Evolutionary conservation across 805 yeast genomes (phyloP).

Genomic region (Candida saitoana): DNA sequence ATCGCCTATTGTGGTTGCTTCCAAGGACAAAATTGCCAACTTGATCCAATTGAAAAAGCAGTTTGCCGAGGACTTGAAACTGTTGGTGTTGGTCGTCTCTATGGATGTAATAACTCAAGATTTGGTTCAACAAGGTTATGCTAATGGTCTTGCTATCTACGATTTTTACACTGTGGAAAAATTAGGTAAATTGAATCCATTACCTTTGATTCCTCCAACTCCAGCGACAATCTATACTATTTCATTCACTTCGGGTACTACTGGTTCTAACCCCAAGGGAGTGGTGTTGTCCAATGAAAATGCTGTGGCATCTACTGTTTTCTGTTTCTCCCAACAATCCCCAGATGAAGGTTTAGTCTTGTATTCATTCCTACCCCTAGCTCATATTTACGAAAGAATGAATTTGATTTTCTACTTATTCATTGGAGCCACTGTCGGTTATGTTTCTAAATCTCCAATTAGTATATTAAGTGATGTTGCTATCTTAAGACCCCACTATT

Average conservation of each 20-base stretch:
- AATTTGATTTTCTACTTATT: slow-evolving; percentile 41
- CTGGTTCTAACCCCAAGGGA: slow-evolving; percentile 67
- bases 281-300: slow-evolving; percentile 53
- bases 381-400: slow-evolving; percentile 55
- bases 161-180: slow-evolving; percentile 31
- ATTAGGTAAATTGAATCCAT: slow-evolving; percentile 29
- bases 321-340: slow-evolving; percentile 22
- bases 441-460: slow-evolving; percentile 45
- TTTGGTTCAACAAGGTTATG: slow-evolving; percentile 17
- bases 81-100: slow-evolving; percentile 31
- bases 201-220: slow-evolving; percentile 41
- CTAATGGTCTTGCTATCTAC: slow-evolving; percentile 14
- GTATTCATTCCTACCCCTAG: slow-evolving; percentile 51
- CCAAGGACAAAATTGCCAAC: slow-evolving; percentile 27
- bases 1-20: slow-evolving; percentile 45
- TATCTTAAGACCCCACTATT: slow-evolving; percentile 45
- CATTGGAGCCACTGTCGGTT: slow-evolving; percentile 50
- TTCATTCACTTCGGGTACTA: slow-evolving; percentile 73
- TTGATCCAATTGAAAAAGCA: slow-evolving; percentile 27
- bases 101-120: slow-evolving; percentile 33
- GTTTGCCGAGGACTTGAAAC: slow-evolving; percentile 20
- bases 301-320: slow-evolving; percentile 45
- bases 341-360: slow-evolving; percentile 24
- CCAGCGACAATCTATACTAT: slow-evolving; percentile 54
- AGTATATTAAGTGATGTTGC: slow-evolving; percentile 57